Evolutionary conservation across 495 filamentous ascomycete species (phyloP), one percentile per base, ranked within the genome.

Genomic region (Aspergillus panamensis): DNA sequence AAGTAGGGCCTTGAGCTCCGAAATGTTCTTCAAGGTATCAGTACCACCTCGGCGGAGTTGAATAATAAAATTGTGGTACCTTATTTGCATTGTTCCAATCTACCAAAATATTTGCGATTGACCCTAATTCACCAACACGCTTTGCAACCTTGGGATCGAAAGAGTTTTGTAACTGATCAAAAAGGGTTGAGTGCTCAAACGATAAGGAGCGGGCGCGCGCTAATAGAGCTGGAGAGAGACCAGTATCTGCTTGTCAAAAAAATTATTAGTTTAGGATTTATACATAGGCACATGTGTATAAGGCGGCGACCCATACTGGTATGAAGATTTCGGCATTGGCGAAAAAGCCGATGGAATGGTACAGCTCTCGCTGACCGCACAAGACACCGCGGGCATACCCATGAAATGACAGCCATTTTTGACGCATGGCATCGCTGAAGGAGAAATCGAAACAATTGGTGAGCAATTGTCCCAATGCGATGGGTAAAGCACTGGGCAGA

Each of bases 81-180:
- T 79, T 71, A 45, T 75, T 76, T 19, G 73, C 70, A 33, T 65
- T 60, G 42, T 78, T 73, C 78, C 77, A 94, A 68, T 91, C 83
- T 63, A 81, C 83, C 58, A 96, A 67, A 1, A 89, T 86, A 21
- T 73, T 69, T 32, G 84, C 80, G 8, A 96, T 81, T n/a, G 77
- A 72, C 30, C 83, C 79, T 40, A 95, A 72, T 68, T 96, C 89
- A 44, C 93, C 92, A 3, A 85, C 75, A 59, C 88, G 83, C 73
- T 89, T 94, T 5, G 91, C 90, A 4, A 81, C 76, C 59, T 82
- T 83, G 0, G 81, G 66, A 66, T 96, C 88, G 67, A 92, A 98
- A 51, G 81, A 75, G 37, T 79, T 69, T 43, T 74, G 67, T 30
- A 88, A 67, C 63, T 80, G 77, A 25, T 83, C 68, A 1, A 81